Conservation (phyloP, 495 filamentous ascomycete species). For the Aspergillus wentii region DNA sequence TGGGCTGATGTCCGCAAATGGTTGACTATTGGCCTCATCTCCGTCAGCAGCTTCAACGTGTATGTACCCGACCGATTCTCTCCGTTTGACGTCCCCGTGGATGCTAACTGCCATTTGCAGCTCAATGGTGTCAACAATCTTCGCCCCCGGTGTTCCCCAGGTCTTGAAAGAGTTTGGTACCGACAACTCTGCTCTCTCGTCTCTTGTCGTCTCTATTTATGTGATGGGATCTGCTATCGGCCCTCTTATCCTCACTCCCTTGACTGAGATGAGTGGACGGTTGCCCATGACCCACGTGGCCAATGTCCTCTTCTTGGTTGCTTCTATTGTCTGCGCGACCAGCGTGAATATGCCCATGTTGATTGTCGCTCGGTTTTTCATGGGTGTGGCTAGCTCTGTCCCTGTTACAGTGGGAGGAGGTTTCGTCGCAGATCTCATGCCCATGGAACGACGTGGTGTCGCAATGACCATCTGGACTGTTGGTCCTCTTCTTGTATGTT, state of each 20-base stretch:
- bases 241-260: constrained; percentile 25
- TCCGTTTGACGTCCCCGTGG: no score
- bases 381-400: constrained; percentile 26
- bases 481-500: constrained; percentile 23
- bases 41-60: constrained; percentile 25
- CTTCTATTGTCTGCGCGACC: constrained; percentile 30
- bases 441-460: constrained; percentile 24
- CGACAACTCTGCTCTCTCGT: constrained; percentile 14
- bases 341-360: constrained; percentile 28
- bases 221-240: constrained; percentile 22
- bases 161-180: constrained; percentile 48
- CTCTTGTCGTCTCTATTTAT: constrained; percentile 28
- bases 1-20: constrained; percentile 30
- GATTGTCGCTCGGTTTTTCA: constrained; percentile 34
- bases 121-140: constrained; percentile 51
- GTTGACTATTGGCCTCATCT: constrained; percentile 22
- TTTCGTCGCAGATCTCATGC: constrained; percentile 35
- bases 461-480: constrained; percentile 36
- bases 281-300: constrained; percentile 27
- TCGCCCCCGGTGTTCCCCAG: constrained; percentile 51
- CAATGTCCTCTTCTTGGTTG: constrained; percentile 29
- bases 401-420: constrained; percentile 35
- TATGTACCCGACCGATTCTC: constrained; percentile 24
- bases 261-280: constrained; percentile 32
- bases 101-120: constrained; percentile 11